A percentile compares a stretch with the other conserved stretches of the same genome.
Evolutionary conservation across 805 yeast genomes (phyloP).

Genomic region (Pichia kluyveri): DNA sequence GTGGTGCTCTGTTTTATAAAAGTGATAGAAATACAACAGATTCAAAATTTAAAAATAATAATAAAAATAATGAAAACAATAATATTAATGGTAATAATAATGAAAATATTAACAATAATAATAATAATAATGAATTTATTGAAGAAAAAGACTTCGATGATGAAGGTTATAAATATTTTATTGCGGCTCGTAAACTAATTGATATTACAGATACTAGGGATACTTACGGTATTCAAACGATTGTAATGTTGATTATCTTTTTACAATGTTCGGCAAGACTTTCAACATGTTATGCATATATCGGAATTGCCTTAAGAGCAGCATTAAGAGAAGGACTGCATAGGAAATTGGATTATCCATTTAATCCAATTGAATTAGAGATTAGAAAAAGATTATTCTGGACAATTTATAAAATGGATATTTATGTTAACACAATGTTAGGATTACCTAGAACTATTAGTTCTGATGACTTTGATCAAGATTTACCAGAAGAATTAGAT

Average conservation of each 20-base stretch:
- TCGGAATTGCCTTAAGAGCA: conserved; percentile 78
- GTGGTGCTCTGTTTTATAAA: conserved; percentile 71
- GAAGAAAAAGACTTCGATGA: conserved; percentile 42
- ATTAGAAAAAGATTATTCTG: conserved; percentile 79
- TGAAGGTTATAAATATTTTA: conserved; percentile 73
- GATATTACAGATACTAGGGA: conserved; percentile 83
- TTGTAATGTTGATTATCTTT: conserved; percentile 78
- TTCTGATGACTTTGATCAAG: conserved; percentile 81
- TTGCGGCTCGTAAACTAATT: conserved; percentile 69
- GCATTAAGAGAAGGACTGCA: conserved; percentile 80
- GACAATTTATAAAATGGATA: conserved; percentile 86
- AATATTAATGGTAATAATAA: conserved; percentile 13
- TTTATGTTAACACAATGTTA: conserved; percentile 77
- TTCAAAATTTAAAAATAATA: neutral
- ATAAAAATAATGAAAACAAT: conserved; percentile 16
- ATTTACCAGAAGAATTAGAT: conserved; percentile 73
- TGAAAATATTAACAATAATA: neutral
- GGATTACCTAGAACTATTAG: conserved; percentile 75
- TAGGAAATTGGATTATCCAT: conserved; percentile 52
- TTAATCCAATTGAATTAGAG: conserved; percentile 74
- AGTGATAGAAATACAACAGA: conserved; percentile 30
- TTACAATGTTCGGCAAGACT: conserved; percentile 82
- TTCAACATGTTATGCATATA: conserved; percentile 81
- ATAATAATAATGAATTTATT: conserved; percentile 11
- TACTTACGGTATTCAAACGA: conserved; percentile 72